Evolutionary conservation across 2,329 filamentous ascomycete genomes (phyloP).

Genomic region (Trichoderma koningii): DNA sequence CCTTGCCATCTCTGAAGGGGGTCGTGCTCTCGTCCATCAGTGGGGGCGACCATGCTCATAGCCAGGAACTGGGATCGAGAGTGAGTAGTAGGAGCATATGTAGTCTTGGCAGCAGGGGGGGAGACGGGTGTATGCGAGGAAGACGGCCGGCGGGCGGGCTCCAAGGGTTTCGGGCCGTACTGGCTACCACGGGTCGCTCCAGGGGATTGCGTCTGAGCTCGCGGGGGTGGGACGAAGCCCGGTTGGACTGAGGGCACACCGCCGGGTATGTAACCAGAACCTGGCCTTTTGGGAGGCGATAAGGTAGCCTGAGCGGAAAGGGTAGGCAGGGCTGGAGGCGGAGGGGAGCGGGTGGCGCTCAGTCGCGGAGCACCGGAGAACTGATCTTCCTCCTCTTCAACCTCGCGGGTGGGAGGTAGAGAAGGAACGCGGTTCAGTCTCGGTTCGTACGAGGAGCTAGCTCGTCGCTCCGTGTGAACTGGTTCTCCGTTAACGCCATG

Average conservation of each 20-base stretch:
- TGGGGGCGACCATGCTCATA: constrained; percentile 62
- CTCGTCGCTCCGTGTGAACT: constrained; percentile 50
- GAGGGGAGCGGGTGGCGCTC: constrained; percentile 35
- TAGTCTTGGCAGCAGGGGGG: constrained; percentile 36
- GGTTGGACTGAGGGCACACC: constrained; percentile 36
- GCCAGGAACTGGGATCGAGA: constrained; percentile 56
- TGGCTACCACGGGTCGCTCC: constrained; percentile 48
- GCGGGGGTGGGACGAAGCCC: constrained; percentile 57
- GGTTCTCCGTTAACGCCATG: constrained; percentile 44
- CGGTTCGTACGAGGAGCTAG: constrained; percentile 57
- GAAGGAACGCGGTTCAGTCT: constrained; percentile 58
- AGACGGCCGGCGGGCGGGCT: constrained; percentile 56
- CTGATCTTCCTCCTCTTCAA: constrained; percentile 53
- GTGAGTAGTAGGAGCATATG: constrained; percentile 42
- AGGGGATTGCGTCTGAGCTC: constrained; percentile 66
- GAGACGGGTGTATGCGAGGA: constrained; percentile 52
- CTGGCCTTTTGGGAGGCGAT: constrained; percentile 59
- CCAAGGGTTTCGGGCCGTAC: constrained; percentile 38
- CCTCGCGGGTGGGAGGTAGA: constrained; percentile 62
- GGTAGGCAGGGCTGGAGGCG: constrained; percentile 30
- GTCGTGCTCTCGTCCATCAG: constrained; percentile 70
- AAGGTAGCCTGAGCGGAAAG: constrained; percentile 47
- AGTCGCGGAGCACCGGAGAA: constrained; percentile 33
- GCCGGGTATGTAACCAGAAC: constrained; percentile 55
- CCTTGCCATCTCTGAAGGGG: constrained; percentile 89